Conservation (phyloP, 495 filamentous ascomycete genomes). For the Annulohypoxylon stygium region DNA sequence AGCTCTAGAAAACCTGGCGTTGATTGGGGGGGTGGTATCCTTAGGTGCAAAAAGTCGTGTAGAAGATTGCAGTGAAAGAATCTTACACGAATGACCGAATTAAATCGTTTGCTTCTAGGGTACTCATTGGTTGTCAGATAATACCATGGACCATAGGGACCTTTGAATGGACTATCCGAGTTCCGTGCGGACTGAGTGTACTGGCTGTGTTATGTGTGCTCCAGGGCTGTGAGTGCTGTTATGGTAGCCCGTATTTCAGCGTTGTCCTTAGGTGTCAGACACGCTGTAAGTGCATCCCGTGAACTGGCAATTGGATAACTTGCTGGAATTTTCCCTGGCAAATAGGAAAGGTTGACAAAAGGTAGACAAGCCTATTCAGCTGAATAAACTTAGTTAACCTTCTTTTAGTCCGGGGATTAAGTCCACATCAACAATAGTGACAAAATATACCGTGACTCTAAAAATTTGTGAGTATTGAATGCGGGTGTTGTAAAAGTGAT, state of each 20-base stretch:
- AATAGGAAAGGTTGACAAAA: neutral
- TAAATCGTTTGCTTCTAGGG: conserved; percentile 12
- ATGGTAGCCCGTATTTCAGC: neutral
- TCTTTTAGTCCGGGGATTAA: conserved; percentile 5
- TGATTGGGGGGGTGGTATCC: conserved; percentile 26
- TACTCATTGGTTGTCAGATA: conserved; percentile 15
- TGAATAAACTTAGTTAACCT: neutral
- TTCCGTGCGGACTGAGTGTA: conserved; percentile 9
- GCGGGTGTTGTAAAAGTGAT: conserved; percentile 6
- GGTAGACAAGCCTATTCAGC: neutral
- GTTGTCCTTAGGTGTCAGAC: conserved; percentile 4
- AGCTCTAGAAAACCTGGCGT: conserved; percentile 58
- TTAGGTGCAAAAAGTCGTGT: conserved; percentile 28
- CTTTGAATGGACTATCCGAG: conserved; percentile 31
- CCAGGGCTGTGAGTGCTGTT: neutral
- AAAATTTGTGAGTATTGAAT: conserved; percentile 8
- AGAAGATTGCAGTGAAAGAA: conserved; percentile 17
- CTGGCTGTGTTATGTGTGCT: neutral
- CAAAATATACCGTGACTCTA: conserved; percentile 7
- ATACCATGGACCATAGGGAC: conserved; percentile 12
- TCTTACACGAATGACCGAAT: conserved; percentile 25
- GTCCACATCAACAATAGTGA: conserved; percentile 12
- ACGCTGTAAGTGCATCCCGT: neutral
- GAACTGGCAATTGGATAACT: conserved; percentile 1
- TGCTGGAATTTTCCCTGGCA: conserved; percentile 10